Evolutionary conservation across 2,329 filamentous ascomycete species (phyloP), one percentile per base, ranked within the genome.

Genomic region (Sclerotinia subarctica): DNA sequence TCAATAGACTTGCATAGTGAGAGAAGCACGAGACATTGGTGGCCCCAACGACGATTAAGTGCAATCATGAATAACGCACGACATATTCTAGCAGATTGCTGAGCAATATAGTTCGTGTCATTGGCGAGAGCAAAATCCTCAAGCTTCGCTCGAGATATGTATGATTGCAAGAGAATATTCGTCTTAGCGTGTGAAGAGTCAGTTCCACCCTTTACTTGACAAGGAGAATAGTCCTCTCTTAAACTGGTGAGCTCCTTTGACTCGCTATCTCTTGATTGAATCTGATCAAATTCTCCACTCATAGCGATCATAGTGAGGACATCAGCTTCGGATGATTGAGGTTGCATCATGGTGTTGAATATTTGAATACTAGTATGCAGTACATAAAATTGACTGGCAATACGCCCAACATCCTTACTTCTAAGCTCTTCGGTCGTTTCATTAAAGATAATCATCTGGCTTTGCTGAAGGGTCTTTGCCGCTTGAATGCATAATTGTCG

Each of bases 391-490:
- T 99, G 94, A 78, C 94, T 98, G 21, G 95, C 95, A 77, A 99
- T 99, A 21, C 95, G 89, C 3, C 95, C 95, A 63, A 98, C 90
- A 75, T 99, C 94, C 78, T 99, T 99, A 69, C 93, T 91, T 69
- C 93, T 89, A 11, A 99, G 86, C 75, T 97, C 94, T 73, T 97
- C 94, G 0, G 94, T 99, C 24, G 84, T 87, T 76, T 98, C 95
- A 73, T 99, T 97, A 82, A 94, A 99, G 68, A 99, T 95, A 75
- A 99, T 95, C 96, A 99, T 99, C 79, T 99, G 95, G 73, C 92
- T 96, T 76, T 94, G 86, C 76, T 97, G 94, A 54, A 99, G 81
- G 6, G 92, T 91, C 54, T 89, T 85, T 0, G 95, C 95, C 32
- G 95, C 95, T 74, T 96, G 90, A 56, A 96, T 93, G 66, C 95